Evolutionary conservation across 2,329 filamentous ascomycete genomes (phyloP), one percentile per base, ranked within the genome.

Genomic region (Phaeosphaeria sp.): DNA sequence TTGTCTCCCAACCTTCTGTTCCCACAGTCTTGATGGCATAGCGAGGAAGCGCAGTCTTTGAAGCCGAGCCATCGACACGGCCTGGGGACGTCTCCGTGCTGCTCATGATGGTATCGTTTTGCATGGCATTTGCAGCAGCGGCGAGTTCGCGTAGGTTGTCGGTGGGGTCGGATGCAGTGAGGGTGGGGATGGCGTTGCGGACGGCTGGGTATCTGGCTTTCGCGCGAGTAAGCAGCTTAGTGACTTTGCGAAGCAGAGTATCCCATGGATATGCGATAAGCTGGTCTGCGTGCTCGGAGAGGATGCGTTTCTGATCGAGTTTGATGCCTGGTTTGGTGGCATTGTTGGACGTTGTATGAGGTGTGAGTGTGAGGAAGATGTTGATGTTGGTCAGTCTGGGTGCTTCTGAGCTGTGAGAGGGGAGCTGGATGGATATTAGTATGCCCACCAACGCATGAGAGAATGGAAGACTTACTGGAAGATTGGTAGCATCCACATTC

Each of bases 291-390:
- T 57, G 47, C 11, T 56, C 49, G 6, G 64, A 56, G 7, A 54
- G 49, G 49, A 69, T 67, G 57, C 65, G 66, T 39, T 62, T 67
- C 39, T 69, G 62, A 22, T 56, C 55, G 24, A 76, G 63, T 30
- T 72, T 72, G 50, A 60, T 74, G 24, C 87, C 87, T 60, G 91
- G 89, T 68, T 86, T 89, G 25, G 87, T 44, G n/a, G 45, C 30
- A 2, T 43, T 24, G n/a, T 33, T 39, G 11, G 48, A 17, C 2
- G 30, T 27, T 2, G 25, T 33, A 15, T 45, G 50, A 9, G 55
- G 48, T 2, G 59, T 40, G n/a, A 59, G 56, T 2, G 61, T 91
- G 63, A 89, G 90, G 70, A 91, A 90, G n/a, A 86, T 86, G 33
- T 83, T 84, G 40, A 85, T 84, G 3, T 84, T 86, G 5, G 57